Percentiles rank a stretch among this genome's conserved stretches.
phyloP scores from a whole-genome alignment of 106 monocot species.

The Acorus gramineus region DNA sequence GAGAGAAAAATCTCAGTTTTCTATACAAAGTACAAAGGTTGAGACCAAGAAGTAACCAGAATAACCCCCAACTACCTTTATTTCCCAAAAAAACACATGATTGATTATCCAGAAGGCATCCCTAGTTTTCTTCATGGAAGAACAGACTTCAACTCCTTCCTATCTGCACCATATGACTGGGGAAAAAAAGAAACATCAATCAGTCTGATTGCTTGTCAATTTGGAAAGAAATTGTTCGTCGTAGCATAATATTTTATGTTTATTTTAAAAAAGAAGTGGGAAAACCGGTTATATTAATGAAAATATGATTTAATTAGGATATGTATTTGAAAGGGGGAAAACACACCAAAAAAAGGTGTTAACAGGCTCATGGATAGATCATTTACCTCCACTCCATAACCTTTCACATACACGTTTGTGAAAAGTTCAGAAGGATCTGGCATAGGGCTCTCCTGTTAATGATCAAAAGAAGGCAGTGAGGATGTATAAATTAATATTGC shows the following conservation, averaged over 20 bases:
- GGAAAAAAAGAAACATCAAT: conserved; percentile 11
- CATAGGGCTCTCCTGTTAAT: conserved; percentile 61
- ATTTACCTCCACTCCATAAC: conserved; percentile 57
- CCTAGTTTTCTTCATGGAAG: conserved; percentile 41
- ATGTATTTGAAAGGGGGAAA: conserved; percentile 5
- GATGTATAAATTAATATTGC: no score
- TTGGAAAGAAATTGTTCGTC: not conserved
- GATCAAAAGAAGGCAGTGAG: not conserved
- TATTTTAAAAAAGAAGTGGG: not conserved
- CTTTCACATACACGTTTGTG: conserved; percentile 55
- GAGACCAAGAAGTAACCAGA: no score
- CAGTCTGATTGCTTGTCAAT: not conserved
- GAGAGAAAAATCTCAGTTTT: no score
- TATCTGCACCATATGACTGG: conserved; percentile 83
- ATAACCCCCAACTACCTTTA: no score
- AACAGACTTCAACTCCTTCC: conserved; percentile 64
- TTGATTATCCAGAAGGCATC: no score
- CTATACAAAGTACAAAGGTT: no score
- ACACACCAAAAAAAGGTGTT: not conserved
- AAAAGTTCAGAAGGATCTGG: conserved; percentile 57
- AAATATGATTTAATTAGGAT: not conserved
- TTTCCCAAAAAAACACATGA: no score
- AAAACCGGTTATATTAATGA: not conserved
- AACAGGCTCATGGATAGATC: not conserved
- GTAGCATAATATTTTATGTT: not conserved